A percentile compares a stretch with the other conserved stretches of the same genome.
These are phyloP conservation scores for Phytopythium vexans DNA, from an alignment of 352 stramenopile genomes.

Conservation along the genomic window DNA sequence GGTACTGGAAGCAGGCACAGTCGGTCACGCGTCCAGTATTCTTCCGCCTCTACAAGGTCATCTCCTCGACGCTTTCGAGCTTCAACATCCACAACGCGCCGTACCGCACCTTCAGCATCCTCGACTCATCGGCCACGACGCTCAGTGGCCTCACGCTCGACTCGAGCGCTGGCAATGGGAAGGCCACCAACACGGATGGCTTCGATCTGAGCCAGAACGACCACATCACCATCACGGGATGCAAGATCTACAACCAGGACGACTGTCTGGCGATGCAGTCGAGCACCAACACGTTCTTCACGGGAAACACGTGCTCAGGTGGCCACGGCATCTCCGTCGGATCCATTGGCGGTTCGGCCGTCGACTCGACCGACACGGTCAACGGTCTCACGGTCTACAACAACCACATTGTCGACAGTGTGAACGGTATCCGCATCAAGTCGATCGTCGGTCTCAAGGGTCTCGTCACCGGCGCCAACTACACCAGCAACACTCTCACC, in stretches of 20 bases:
- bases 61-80: constrained; percentile 32
- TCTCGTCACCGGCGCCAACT: constrained; percentile 13
- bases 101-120: constrained; percentile 45
- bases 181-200: constrained; percentile 16
- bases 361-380: constrained; percentile 19
- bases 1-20: constrained; percentile 35
- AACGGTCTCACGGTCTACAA: constrained; percentile 20
- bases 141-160: constrained; percentile 16
- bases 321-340: constrained; percentile 21
- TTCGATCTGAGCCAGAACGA: constrained; percentile 23
- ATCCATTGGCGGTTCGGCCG: constrained; percentile 12
- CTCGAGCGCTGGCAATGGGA: constrained; percentile 13
- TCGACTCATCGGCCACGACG: constrained; percentile 24
- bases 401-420: constrained; percentile 24
- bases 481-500: constrained; percentile 16
- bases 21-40: constrained; percentile 28
- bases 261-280: constrained; percentile 28
- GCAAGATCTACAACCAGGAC: constrained; percentile 23
- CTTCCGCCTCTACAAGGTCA: constrained; percentile 21
- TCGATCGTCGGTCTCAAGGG: constrained; percentile 12
- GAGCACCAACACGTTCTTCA: constrained; percentile 21
- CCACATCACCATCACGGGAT: constrained; percentile 20
- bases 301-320: constrained; percentile 15
- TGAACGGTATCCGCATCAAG: constrained; percentile 24
- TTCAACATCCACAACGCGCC: constrained; percentile 22